Base-by-base conservation (phyloP, 306 rosid species). In the Malus sieversii region DNA sequence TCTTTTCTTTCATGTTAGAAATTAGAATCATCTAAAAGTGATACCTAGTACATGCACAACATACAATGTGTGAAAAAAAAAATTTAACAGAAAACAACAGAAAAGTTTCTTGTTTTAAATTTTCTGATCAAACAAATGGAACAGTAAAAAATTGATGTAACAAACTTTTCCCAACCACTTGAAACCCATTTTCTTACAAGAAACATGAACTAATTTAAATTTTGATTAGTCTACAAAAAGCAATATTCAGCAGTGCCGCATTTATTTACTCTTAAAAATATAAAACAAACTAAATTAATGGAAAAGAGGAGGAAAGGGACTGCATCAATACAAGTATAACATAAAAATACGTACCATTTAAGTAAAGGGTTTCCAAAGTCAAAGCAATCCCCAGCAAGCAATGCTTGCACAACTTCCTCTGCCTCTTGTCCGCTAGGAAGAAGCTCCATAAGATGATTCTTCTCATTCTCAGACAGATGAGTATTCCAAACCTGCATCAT, bases 401-500 rank as follows among this genome's bases (percentile, higher is more conserved):
- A 80, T 38, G 86, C 85, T 81, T 84, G 83, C 77, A 92, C 85
- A 79, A 82, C 86, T 75, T 86, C 80, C 77, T 90, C 86, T 40
- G 88, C 83, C 86, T 88, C 98, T 32, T 66, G 73, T 64, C 86
- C 92, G 44, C 69, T 74, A 20, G 99, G 99, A 59, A 95, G 98
- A 85, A 90, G 88, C 66, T 86, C 84, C 90, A 80, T 82, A 30
- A 95, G 90, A 78, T 78, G 75, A 68, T 72, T 89, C 81, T 91
- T 89, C 82, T 95, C 99, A 53, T 80, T 86, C 79, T 92, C 93
- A 27, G 98, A 88, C 51, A 95, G 92, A 85, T 79, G 78, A 33
- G 87, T 84, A 75, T 82, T 87, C 99, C 99, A 95, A 72, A 87
- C 92, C 99, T 95, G 89, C 78, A 86, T 82, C 33, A 79, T 68